phyloP scores from a whole-genome alignment of 2,329 filamentous ascomycete species.

The Fusarium chaquense region DNA sequence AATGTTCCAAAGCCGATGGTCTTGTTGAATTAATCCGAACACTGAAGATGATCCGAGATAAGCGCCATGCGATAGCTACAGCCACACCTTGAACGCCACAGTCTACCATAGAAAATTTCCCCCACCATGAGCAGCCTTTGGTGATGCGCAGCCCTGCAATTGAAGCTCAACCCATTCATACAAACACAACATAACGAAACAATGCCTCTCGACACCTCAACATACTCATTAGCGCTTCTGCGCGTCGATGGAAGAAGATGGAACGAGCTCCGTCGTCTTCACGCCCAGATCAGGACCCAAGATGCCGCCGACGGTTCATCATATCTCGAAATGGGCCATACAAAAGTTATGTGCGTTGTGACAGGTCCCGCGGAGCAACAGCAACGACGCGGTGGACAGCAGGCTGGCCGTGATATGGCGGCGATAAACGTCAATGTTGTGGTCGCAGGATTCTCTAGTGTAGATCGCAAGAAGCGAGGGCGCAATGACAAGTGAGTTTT shows the following conservation, averaged over 20 bases:
- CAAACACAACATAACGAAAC: constrained; percentile 14
- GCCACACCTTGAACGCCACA: constrained; percentile 45
- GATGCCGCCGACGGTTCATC: constrained; percentile 91
- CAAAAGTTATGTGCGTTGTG: constrained; percentile 94
- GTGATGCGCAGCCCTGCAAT: constrained; percentile 14
- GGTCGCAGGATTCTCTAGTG: constrained; percentile 87
- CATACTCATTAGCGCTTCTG: constrained; percentile 86
- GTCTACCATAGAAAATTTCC: constrained; percentile 38
- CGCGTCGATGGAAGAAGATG: constrained; percentile 88
- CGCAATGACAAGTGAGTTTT: constrained; percentile 79
- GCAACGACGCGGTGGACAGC: constrained; percentile 56
- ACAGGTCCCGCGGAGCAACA: constrained; percentile 80
- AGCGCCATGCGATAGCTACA: neutral
- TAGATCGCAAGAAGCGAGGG: constrained; percentile 82
- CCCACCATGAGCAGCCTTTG: constrained; percentile 41
- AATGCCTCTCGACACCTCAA: constrained; percentile 98
- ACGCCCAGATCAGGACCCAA: constrained; percentile 92
- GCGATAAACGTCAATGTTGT: constrained; percentile 84
- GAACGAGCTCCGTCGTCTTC: constrained; percentile 93
- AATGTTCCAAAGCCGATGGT: constrained; percentile 43
- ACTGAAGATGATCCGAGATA: constrained; percentile 23
- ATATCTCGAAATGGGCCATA: constrained; percentile 97
- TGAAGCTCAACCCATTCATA: constrained; percentile 1
- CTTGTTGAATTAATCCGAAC: constrained; percentile 32
- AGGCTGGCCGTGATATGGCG: constrained; percentile 58